These are phyloP conservation scores for Flueggea neowawraea DNA, from an alignment of 441 rosid genomes.

Conservation along the genomic window DNA sequence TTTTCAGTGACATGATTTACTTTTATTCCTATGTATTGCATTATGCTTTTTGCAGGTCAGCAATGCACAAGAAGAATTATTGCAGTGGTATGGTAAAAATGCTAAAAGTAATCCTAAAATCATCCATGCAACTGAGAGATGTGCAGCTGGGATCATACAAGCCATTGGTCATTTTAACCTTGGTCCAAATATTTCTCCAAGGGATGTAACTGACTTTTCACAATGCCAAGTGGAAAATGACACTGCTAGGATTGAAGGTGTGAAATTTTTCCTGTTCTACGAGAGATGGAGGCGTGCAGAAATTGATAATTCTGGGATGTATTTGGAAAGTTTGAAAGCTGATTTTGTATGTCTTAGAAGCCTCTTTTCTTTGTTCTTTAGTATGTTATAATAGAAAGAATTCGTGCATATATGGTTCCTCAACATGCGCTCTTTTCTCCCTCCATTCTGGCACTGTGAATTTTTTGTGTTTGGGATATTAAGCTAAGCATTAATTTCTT, in stretches of 20 bases:
- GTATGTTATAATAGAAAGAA: slow-evolving; percentile 6
- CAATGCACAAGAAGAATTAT: slow-evolving; percentile 96
- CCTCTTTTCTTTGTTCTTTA: slow-evolving; percentile 13
- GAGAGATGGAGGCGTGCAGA: slow-evolving; percentile 98
- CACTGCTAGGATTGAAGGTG: slow-evolving; percentile 53
- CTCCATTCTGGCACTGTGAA: too few relatives aligned
- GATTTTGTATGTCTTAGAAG: slow-evolving; percentile 49
- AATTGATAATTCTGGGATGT: slow-evolving; percentile 58
- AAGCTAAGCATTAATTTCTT: too few relatives aligned
- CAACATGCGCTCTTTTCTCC: too few relatives aligned
- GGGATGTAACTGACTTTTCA: slow-evolving; percentile 56
- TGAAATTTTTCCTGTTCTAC: slow-evolving; percentile 63
- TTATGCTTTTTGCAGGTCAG: slow-evolving; percentile 45
- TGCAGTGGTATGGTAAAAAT: slow-evolving; percentile 86
- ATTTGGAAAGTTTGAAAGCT: slow-evolving; percentile 59
- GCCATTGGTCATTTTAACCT: slow-evolving; percentile 90
- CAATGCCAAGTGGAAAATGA: slow-evolving; percentile 28
- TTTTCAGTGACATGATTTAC: not conserved
- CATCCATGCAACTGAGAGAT: slow-evolving; percentile 80
- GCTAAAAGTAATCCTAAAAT: slow-evolving; percentile 78
- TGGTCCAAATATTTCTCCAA: slow-evolving; percentile 81
- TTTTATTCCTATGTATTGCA: not conserved
- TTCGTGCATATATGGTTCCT: too few relatives aligned
- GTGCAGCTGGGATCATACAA: slow-evolving; percentile 89
- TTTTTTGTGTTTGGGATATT: too few relatives aligned